A percentile compares a stretch with the other conserved stretches of the same genome.
Evolutionary conservation across 805 yeast genomes (phyloP).

Genomic region (Ogataea ramenticola): DNA sequence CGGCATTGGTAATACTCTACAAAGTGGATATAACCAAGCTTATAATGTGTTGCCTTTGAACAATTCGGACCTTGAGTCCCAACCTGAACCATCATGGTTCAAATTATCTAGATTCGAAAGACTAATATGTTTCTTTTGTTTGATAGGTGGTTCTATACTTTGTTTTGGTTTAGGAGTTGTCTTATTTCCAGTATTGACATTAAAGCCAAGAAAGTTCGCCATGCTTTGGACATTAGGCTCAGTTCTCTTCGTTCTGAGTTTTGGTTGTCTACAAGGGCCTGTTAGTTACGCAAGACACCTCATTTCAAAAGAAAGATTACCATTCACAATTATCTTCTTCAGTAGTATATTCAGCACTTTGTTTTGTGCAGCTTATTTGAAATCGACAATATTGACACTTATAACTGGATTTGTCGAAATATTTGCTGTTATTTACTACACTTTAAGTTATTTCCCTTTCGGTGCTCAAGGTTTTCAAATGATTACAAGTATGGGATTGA

Average conservation of each 20-base stretch:
- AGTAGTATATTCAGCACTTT: constrained; percentile 74
- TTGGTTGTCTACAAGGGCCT: constrained; percentile 92
- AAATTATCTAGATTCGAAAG: constrained; percentile 72
- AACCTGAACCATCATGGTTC: constrained; percentile 74
- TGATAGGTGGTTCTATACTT: constrained; percentile 67
- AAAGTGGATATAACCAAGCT: constrained; percentile 38
- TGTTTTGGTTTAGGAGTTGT: constrained; percentile 80
- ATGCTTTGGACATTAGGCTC: constrained; percentile 89
- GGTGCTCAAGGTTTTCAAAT: constrained; percentile 71
- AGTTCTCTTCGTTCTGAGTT: constrained; percentile 75
- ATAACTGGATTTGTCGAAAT: constrained; percentile 71
- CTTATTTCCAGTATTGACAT: constrained; percentile 80
- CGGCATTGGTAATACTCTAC: constrained; percentile 15
- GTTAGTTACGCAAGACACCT: constrained; percentile 70
- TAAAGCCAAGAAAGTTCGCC: constrained; percentile 89
- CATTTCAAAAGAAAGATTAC: constrained; percentile 64
- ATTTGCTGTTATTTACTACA: constrained; percentile 83
- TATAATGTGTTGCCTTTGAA: constrained; percentile 62
- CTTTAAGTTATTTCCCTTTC: constrained; percentile 90
- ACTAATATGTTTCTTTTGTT: constrained; percentile 66
- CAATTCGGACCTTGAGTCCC: constrained; percentile 38
- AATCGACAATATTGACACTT: constrained; percentile 69
- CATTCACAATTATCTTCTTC: constrained; percentile 76
- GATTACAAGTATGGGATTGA: constrained; percentile 34
- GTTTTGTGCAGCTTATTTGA: constrained; percentile 64